These are phyloP conservation scores for Parafenestella ontariensis DNA, from an alignment of 2,329 filamentous ascomycete species.

Conservation along the genomic window DNA sequence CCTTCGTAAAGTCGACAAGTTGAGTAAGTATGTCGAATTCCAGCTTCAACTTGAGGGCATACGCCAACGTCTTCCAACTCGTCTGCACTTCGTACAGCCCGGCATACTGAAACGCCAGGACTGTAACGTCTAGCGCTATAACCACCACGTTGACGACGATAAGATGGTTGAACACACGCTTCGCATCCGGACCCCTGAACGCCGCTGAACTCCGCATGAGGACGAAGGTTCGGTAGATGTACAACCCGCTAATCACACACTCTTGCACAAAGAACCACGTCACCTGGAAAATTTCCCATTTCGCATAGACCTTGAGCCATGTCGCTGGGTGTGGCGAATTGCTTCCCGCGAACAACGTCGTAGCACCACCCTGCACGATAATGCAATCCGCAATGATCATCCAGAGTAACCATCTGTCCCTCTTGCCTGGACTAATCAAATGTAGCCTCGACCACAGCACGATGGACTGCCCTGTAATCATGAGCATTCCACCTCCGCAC, in stretches of 20 bases:
- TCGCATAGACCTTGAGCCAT: slow-evolving; percentile 15
- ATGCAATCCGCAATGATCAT: slow-evolving; percentile 58
- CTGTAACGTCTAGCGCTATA: slow-evolving; percentile 48
- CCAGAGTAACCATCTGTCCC: slow-evolving; percentile 51
- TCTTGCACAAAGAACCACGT: slow-evolving; percentile 51
- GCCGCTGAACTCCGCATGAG: slow-evolving; percentile 34
- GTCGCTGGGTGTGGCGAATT: slow-evolving; percentile 35
- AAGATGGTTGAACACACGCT: slow-evolving; percentile 39
- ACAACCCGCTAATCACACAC: slow-evolving; percentile 49
- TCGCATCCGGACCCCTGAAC: slow-evolving; percentile 9
- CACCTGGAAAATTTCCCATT: slow-evolving; percentile 51
- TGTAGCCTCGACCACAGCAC: slow-evolving; percentile 64
- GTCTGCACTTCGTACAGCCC: slow-evolving; percentile 36
- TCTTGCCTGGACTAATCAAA: slow-evolving; percentile 16
- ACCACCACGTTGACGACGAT: slow-evolving; percentile 49
- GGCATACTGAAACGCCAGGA: slow-evolving; percentile 50
- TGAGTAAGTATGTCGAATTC: slow-evolving; percentile 61
- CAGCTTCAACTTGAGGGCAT: slow-evolving; percentile 58
- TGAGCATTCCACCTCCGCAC: slow-evolving; percentile 61
- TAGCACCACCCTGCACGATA: slow-evolving; percentile 57
- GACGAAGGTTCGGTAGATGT: slow-evolving; percentile 59
- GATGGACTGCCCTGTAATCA: slow-evolving; percentile 67
- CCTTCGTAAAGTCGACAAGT: slow-evolving; percentile 25
- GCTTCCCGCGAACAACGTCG: slow-evolving; percentile 60
- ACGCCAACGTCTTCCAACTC: slow-evolving; percentile 49